Evolutionary conservation across 306 rosid genomes (phyloP), one percentile per base, ranked within the genome.

Genomic region (Acacia acuminata): DNA sequence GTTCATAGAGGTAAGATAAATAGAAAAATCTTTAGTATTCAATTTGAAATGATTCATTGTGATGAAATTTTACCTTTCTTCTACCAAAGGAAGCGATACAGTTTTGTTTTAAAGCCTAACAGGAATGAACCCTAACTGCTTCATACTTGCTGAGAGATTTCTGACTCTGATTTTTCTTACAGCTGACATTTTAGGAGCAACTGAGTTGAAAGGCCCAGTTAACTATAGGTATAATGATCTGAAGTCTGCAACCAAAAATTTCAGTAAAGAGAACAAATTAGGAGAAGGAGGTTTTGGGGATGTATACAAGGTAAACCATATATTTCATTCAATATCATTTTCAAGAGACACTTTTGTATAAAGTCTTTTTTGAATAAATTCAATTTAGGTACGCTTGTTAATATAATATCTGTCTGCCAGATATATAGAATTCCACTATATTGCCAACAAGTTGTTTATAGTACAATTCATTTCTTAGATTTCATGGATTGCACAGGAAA

Each of bases 211-310:
- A 83, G 97, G 97, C 65, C 97, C 97, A 4, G 84, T 89, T 53
- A 80, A 43, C 76, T 92, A 86, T 22, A 86, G 78, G 12, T 87
- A 87, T 38, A 92, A 87, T 30, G 97, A 89, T 80, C 81, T 92
- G 83, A 92, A 92, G 75, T 56, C 81, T 3, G 97, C 97, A 68
- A 90, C 97, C 5, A 84, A 83, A 11, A 87, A 89, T 32, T 92
- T 90, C 56, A 85, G 88, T 45, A 86, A 72, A 6, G 90, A 89
- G 76, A 90, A 87, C 60, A 92, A 92, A 73, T 85, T 92, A 13
- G 97, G 97, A 73, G 94, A 87, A 80, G 97, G 97, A 71, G 97
- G 97, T 27, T 92, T 92, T 76, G 94, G 97, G 30, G 92, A 86
- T n/a, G 94, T 92, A 61, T 92, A 89, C 36, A 61, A 61, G 67